phyloP scores from a whole-genome alignment of 1,139 yeast species.

The Meyerozyma sp. region DNA sequence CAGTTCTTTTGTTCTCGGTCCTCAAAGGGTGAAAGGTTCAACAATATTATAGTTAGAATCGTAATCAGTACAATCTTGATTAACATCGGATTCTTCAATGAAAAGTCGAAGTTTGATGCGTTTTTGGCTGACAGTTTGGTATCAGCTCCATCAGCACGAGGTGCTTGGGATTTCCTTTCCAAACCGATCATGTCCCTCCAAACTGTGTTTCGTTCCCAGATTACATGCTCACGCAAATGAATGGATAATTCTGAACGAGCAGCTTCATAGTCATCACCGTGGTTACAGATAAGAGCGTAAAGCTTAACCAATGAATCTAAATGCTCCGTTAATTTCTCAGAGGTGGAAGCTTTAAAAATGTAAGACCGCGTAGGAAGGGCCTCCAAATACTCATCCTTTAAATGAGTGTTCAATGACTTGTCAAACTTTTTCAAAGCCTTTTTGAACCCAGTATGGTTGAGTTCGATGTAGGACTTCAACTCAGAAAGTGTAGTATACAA shows the following conservation, averaged over 20 bases:
- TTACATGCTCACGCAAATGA: conserved; percentile 65
- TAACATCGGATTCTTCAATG: conserved; percentile 35
- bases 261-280: conserved; percentile 33
- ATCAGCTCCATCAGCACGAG: conserved; percentile 17
- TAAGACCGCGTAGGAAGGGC: conserved; percentile 28
- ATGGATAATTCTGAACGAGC: conserved; percentile 50
- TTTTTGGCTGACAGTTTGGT: background rate
- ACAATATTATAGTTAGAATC: conserved; percentile 39
- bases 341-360: conserved; percentile 25
- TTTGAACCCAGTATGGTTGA: conserved; percentile 62
- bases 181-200: conserved; percentile 53
- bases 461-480: conserved; percentile 59
- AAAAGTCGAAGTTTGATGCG: conserved; percentile 19
- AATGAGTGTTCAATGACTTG: conserved; percentile 45
- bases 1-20: conserved; percentile 60
- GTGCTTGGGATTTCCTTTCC: conserved; percentile 29
- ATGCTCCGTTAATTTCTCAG: conserved; percentile 13
- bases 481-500: conserved; percentile 59
- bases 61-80: conserved; percentile 43
- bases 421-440: conserved; percentile 70
- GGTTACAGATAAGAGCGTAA: conserved; percentile 41
- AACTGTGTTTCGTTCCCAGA: conserved; percentile 69
- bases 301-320: conserved; percentile 30
- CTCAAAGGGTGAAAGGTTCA: conserved; percentile 52
- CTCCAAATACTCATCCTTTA: conserved; percentile 34